Evolutionary conservation across 2,329 filamentous ascomycete genomes (phyloP), one percentile per base, ranked within the genome.

Genomic region (Botrytis fragariae): DNA sequence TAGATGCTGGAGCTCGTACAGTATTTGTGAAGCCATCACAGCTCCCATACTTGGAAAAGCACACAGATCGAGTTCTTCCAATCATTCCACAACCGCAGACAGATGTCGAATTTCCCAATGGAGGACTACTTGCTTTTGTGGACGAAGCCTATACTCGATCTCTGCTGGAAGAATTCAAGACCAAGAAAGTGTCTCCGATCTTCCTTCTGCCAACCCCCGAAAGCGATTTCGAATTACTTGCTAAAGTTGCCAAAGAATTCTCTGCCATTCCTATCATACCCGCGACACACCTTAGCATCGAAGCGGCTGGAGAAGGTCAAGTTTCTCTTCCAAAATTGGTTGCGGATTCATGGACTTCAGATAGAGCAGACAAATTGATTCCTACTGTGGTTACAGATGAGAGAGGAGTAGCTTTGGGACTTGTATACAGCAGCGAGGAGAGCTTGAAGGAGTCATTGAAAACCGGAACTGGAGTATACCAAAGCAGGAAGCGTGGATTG

Each of bases 351-450:
- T 94, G 94, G 83, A 91, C 88, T 75, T 93, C 93, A 57, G 96
- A 99, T 82, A 88, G 94, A 76, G 83, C 89, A 6, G 97, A 98
- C 80, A 92, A 92, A 14, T 87, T 99, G 14, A 90, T 97, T 77
- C 92, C 96, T 2, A 99, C 96, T 0, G 88, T 97, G 6, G 96
- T 99, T 12, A 94, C 93, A 1, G 94, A 99, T 81, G 93, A 97
- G 85, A 86, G 92, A 67, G 95, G 94, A 1, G 86, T 92, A 32
- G 93, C 94, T 14, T 85, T 99, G 22, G 96, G 96, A 0, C 84
- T 99, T 76, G 96, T 98, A 29, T 99, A 98, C 86, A 97, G 95
- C 83, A 98, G 93, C 80, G 90, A 92, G 76, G 93, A 97, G 82
- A 98, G 95, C 81, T 90, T 99, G 48, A 86, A 90, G 14, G 95